These are phyloP conservation scores for Ceriops tagal DNA, from an alignment of 345 rosid genomes.

Conservation along the genomic window DNA sequence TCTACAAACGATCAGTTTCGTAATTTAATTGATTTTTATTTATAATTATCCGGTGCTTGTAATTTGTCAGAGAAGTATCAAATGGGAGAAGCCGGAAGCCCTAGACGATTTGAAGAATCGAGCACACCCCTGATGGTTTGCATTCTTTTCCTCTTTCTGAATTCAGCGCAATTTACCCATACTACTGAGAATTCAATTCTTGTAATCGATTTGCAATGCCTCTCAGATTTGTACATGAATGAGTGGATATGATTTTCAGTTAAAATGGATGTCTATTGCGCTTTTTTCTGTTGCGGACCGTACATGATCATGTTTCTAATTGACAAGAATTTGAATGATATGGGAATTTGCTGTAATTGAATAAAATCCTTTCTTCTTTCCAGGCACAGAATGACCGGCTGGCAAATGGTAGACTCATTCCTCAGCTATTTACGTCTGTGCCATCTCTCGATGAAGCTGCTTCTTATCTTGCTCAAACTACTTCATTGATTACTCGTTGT, in stretches of 20 bases:
- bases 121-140: slow-evolving; percentile 19
- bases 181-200: no score
- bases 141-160: not conserved
- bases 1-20: no score
- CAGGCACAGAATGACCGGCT: slow-evolving; percentile 25
- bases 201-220: not conserved
- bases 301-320: no score
- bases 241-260: not conserved
- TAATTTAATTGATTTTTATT: no score
- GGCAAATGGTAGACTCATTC: slow-evolving; percentile 24
- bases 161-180: not conserved
- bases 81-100: slow-evolving; percentile 44
- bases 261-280: not conserved
- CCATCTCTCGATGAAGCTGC: slow-evolving; percentile 56
- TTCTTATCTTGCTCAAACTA: slow-evolving; percentile 52
- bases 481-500: slow-evolving; percentile 50
- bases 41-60: no score
- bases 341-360: not conserved
- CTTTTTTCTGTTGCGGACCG: no score
- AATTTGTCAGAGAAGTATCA: slow-evolving; percentile 6
- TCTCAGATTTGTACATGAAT: not conserved
- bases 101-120: slow-evolving; percentile 25
- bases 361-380: not conserved
- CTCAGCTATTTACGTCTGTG: slow-evolving; percentile 43
- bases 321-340: no score